Evolutionary conservation across 176 grass and related monocot genomes (phyloP).

Genomic region (bread wheat (Triticum aestivum)): IWGSC_CS_RefSeq_v2.1 NC_057797.1:731390186-731390685

Average conservation of each 20-base stretch:
- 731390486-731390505: no score
- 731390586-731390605: no score
- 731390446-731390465: neutral
- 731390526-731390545: no score
- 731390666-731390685: neutral
- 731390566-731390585: neutral
- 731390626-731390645: no score
- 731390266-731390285: neutral
- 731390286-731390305: neutral
- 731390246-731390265: neutral
- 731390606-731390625: no score
- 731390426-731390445: neutral
- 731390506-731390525: neutral
- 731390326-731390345: constrained; percentile 1
- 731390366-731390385: constrained; percentile 74
- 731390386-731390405: neutral
- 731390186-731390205: neutral
- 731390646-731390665: neutral
- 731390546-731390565: neutral
- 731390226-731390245: neutral
- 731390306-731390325: neutral
- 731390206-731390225: neutral
- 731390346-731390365: constrained; percentile 56
- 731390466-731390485: no score
- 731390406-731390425: neutral